Evolutionary conservation across 768 basidiomycete genomes (phyloP).

Genomic region (Porphyrellus cyaneotinctus): DNA sequence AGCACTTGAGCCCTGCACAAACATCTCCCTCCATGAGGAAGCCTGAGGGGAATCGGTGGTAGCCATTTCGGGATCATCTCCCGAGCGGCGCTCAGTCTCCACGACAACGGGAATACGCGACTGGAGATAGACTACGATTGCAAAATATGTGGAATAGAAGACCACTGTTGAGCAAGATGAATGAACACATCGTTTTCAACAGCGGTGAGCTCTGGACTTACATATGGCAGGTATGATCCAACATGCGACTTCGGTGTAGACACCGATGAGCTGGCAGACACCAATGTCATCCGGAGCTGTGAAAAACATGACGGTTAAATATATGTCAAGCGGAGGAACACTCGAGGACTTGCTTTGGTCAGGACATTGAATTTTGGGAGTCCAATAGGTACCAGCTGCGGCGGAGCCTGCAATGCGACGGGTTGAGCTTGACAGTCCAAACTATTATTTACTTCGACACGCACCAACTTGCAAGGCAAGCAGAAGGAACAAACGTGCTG

Average conservation of each 20-base stretch:
- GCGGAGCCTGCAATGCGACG: constrained; percentile 36
- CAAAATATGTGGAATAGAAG: constrained; percentile 42
- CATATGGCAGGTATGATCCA: constrained; percentile 53
- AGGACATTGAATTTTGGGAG: constrained; percentile 41
- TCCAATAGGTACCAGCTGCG: constrained; percentile 40
- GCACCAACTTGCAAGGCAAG: constrained; percentile 46
- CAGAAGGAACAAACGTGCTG: constrained; percentile 45
- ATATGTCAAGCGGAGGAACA: background rate
- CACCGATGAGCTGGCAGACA: constrained; percentile 45
- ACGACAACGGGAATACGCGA: constrained; percentile 23
- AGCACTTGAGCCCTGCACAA: background rate
- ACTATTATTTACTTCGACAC: constrained; percentile 4
- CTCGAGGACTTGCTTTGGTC: constrained; percentile 34
- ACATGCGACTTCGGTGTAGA: constrained; percentile 46
- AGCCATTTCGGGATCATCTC: constrained; percentile 21
- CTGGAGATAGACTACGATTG: constrained; percentile 35
- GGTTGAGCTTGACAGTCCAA: background rate
- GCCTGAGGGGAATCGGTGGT: constrained; percentile 4
- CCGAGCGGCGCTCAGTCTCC: constrained; percentile 2
- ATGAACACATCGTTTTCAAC: background rate
- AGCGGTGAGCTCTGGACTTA: constrained; percentile 29
- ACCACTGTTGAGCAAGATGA: constrained; percentile 33
- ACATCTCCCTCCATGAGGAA: constrained; percentile 2
- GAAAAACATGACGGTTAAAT: background rate
- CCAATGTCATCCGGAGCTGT: constrained; percentile 39